These are phyloP conservation scores for Penicillium sp. DNA, from an alignment of 2,329 filamentous ascomycete species.

Conservation along the genomic window DNA sequence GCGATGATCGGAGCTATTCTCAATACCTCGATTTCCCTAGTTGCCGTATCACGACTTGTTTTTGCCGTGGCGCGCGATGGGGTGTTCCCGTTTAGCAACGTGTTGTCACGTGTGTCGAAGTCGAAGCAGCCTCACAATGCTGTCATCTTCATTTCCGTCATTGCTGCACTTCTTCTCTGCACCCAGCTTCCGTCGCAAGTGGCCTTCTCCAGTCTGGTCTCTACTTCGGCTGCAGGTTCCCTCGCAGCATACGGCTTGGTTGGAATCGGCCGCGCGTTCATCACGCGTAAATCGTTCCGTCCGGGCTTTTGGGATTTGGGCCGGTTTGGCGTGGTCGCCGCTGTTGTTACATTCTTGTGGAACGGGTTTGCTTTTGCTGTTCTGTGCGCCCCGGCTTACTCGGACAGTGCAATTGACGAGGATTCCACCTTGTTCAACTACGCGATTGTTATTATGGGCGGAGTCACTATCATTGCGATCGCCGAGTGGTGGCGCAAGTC, in stretches of 20 bases:
- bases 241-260: conserved; percentile 48
- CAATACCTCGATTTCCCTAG: conserved; percentile 54
- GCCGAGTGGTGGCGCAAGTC: conserved; percentile 26
- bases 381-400: conserved; percentile 43
- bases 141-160: conserved; percentile 52
- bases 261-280: conserved; percentile 43
- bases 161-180: conserved; percentile 53
- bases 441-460: conserved; percentile 47
- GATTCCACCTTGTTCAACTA: conserved; percentile 28
- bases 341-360: conserved; percentile 46
- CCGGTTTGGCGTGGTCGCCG: conserved; percentile 41
- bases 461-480: conserved; percentile 33
- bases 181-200: conserved; percentile 53
- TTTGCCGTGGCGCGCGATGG: conserved; percentile 59
- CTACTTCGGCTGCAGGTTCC: conserved; percentile 46
- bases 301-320: conserved; percentile 47
- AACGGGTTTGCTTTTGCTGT: conserved; percentile 49
- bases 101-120: conserved; percentile 50
- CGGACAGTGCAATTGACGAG: conserved; percentile 19
- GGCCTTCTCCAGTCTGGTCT: conserved; percentile 49
- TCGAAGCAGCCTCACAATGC: conserved; percentile 56
- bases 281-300: conserved; percentile 45
- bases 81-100: conserved; percentile 54
- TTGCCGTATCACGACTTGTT: conserved; percentile 55
- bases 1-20: conserved; percentile 19